These are phyloP conservation scores for Metschnikowia aberdeeniae DNA, from an alignment of 805 yeast genomes.

Conservation along the genomic window DNA sequence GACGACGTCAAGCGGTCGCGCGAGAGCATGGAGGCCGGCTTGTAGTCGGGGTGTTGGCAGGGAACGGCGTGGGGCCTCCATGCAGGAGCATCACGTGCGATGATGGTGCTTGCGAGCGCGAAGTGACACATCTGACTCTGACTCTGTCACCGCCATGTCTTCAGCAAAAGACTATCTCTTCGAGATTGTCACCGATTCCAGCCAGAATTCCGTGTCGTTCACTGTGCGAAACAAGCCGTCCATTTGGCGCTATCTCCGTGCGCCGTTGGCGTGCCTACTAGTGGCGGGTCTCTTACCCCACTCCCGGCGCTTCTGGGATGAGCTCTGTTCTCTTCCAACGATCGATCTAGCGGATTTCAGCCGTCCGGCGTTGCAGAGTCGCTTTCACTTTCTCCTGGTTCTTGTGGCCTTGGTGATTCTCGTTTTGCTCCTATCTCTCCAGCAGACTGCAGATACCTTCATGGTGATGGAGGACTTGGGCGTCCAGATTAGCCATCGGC, in stretches of 20 bases:
- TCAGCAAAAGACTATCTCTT: conserved; percentile 28
- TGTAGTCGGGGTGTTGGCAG: neutral
- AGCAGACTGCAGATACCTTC: conserved; percentile 40
- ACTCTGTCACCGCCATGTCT: conserved; percentile 20
- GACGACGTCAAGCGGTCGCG: conserved; percentile 27
- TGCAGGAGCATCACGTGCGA: conserved; percentile 1
- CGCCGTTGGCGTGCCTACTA: conserved; percentile 15
- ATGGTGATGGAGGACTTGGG: conserved; percentile 45
- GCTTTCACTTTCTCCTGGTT: neutral
- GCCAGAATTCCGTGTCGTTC: conserved; percentile 15
- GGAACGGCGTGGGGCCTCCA: no score
- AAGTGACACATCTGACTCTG: neutral
- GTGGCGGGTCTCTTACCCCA: conserved; percentile 5
- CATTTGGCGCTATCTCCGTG: conserved; percentile 14
- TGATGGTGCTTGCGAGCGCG: neutral
- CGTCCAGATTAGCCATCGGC: conserved; percentile 36
- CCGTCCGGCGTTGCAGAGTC: neutral
- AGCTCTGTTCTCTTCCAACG: neutral
- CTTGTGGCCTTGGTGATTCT: conserved; percentile 2
- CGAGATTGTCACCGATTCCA: conserved; percentile 20
- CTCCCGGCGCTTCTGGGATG: neutral
- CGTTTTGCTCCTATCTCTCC: conserved; percentile 22
- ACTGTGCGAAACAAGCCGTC: conserved; percentile 16
- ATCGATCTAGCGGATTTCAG: neutral
- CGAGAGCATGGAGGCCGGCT: conserved; percentile 10